A percentile compares a stretch with the other conserved stretches of the same genome.
These are phyloP conservation scores for Tulasnella sp. DNA, from an alignment of 768 basidiomycete genomes.

Conservation along the genomic window DNA sequence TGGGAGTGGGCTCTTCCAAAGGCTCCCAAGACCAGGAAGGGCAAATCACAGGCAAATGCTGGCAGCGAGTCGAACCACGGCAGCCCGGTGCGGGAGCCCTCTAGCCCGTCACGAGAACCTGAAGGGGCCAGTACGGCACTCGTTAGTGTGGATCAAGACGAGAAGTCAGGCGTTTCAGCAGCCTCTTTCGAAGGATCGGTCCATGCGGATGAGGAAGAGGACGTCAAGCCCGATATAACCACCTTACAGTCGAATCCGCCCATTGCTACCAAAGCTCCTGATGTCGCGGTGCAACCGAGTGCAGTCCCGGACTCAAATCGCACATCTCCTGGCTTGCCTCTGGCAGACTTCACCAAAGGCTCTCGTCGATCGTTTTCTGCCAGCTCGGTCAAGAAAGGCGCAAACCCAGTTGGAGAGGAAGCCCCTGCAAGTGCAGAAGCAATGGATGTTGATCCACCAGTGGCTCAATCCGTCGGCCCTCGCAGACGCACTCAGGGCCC, in stretches of 20 bases:
- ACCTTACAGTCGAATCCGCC: not conserved
- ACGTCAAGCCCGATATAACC: slow-evolving; percentile 23
- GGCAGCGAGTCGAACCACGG: not conserved
- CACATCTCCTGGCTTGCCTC: not conserved
- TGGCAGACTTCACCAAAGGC: slow-evolving; percentile 3
- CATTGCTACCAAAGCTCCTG: not conserved
- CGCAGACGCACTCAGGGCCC: not conserved
- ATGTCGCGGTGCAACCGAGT: not conserved
- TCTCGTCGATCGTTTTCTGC: not conserved
- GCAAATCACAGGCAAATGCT: slow-evolving; percentile 17
- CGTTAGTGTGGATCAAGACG: slow-evolving; percentile 14
- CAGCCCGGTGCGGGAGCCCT: slow-evolving; percentile 10
- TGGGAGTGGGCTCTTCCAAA: slow-evolving; percentile 77
- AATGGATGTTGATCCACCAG: slow-evolving; percentile 8
- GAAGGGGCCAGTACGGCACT: not conserved
- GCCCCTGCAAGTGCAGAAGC: not conserved
- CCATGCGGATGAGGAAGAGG: slow-evolving; percentile 19
- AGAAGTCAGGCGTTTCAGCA: not conserved
- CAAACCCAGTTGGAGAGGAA: not conserved
- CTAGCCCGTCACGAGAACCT: not conserved
- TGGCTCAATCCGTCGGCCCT: not conserved
- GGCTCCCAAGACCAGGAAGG: slow-evolving; percentile 47
- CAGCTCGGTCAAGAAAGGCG: not conserved
- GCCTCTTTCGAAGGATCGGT: not conserved
- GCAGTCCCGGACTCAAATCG: not conserved